phyloP scores from a whole-genome alignment of 2,329 filamentous ascomycete species.

The Paracamarosporium sp. region DNA sequence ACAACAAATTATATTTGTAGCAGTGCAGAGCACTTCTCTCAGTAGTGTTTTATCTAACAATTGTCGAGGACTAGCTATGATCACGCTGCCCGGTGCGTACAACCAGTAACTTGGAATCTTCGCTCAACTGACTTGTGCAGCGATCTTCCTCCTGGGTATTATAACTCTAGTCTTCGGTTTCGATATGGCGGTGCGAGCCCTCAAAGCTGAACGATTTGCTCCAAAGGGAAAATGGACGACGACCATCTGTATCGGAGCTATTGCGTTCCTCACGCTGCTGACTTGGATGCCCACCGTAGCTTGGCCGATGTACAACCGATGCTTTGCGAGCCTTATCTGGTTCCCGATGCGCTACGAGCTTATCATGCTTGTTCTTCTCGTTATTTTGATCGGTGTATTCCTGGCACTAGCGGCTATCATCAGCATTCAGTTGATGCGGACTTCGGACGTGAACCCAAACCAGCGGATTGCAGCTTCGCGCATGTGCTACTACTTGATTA shows the following conservation, averaged over 20 bases:
- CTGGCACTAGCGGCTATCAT: slow-evolving; percentile 60
- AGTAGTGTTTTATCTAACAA: slow-evolving; percentile 43
- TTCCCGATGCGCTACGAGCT: slow-evolving; percentile 68
- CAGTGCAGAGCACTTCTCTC: slow-evolving; percentile 47
- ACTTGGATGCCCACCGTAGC: slow-evolving; percentile 67
- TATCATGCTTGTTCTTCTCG: slow-evolving; percentile 62
- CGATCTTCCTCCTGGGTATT: slow-evolving; percentile 70
- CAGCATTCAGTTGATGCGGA: slow-evolving; percentile 64
- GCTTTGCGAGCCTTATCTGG: slow-evolving; percentile 73
- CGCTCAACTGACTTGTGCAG: slow-evolving; percentile 49
- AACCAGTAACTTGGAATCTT: background rate
- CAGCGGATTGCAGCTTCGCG: slow-evolving; percentile 70
- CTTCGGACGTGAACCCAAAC: slow-evolving; percentile 61
- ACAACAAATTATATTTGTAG: slow-evolving; percentile 47
- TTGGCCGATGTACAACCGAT: slow-evolving; percentile 63
- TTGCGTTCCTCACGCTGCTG: slow-evolving; percentile 60
- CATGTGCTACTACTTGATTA: slow-evolving; percentile 71
- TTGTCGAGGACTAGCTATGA: slow-evolving; percentile 44
- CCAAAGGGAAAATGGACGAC: slow-evolving; percentile 67
- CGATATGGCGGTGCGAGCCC: slow-evolving; percentile 65
- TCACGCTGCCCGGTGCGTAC: slow-evolving; percentile 48
- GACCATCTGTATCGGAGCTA: slow-evolving; percentile 60
- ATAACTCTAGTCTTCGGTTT: slow-evolving; percentile 70
- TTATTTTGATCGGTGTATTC: slow-evolving; percentile 59
- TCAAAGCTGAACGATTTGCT: slow-evolving; percentile 63